These are phyloP conservation scores for Pelargonium cotyledonis DNA, from an alignment of 441 rosid species.

Conservation along the genomic window DNA sequence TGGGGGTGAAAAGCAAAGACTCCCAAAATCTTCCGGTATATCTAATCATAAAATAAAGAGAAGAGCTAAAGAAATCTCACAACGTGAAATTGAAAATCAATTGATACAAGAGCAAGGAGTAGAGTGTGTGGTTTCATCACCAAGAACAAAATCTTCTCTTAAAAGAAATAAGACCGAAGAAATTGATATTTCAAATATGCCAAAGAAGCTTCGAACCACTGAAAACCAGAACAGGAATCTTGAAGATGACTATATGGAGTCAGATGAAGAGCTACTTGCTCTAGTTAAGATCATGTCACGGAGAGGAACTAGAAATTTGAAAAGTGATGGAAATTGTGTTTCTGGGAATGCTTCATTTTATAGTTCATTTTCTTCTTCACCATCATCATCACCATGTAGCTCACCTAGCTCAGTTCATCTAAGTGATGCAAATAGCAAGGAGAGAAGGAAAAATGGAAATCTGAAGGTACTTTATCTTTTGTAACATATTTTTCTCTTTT, in stretches of 20 bases:
- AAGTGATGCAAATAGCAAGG: slow-evolving; percentile 23
- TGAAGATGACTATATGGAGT: too few relatives aligned
- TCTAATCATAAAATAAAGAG: slow-evolving; percentile 19
- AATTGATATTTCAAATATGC: too few relatives aligned
- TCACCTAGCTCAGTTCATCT: slow-evolving; percentile 22
- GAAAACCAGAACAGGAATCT: too few relatives aligned
- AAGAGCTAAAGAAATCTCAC: slow-evolving; percentile 1
- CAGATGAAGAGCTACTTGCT: too few relatives aligned
- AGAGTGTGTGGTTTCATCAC: too few relatives aligned
- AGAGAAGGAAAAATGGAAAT: slow-evolving; percentile 17
- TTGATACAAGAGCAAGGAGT: neutral
- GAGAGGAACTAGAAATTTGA: slow-evolving; percentile 11
- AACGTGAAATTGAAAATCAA: slow-evolving; percentile 4
- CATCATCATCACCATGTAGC: slow-evolving; percentile 13
- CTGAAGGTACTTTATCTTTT: slow-evolving; percentile 29
- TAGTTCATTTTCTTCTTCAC: neutral
- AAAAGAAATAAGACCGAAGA: too few relatives aligned
- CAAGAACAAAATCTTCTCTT: too few relatives aligned
- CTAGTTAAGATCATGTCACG: too few relatives aligned
- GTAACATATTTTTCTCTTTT: slow-evolving; percentile 10
- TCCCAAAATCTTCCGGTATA: neutral
- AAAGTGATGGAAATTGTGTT: slow-evolving; percentile 2
- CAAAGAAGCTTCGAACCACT: too few relatives aligned
- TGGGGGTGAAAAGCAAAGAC: slow-evolving; percentile 11
- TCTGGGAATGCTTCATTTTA: slow-evolving; percentile 10